Evolutionary conservation across 1,284 basidiomycete species (phyloP), one percentile per base, ranked within the genome.

Genomic region (Ustilago esculenta): DNA sequence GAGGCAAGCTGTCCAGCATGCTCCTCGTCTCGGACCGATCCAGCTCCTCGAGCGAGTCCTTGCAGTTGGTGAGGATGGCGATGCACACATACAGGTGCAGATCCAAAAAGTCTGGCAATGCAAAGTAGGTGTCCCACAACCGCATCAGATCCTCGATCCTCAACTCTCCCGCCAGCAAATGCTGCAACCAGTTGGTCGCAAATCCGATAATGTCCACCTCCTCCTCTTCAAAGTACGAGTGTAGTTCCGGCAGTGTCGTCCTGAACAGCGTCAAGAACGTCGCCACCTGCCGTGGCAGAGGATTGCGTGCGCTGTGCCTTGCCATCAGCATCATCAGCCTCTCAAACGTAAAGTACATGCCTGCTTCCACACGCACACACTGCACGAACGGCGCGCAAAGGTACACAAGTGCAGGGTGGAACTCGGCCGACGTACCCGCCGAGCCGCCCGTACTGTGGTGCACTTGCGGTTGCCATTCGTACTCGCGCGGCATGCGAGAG

Each of bases 341-440:
- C 35, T 81, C 80, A 53, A 82, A 82, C 6, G 79, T 78, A 58
- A 82, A 82, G 67, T 76, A 82, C 72, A 82, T 80, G 20, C 81
- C 81, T 12, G 81, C 78, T 46, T 82, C 81, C 1, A 77, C 79
- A 3, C 76, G 68, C 0, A 82, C 69, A 37, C 79, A 82, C 45
- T 80, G 73, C 4, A 81, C 80, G 37, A 82, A 82, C 12, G 80
- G 79, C 9, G 77, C 76, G 34, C 79, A 81, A 2, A 81, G 73
- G 47, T 77, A 76, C 10, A 81, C 75, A n/a, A 81, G 55, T 4
- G 75, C 79, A 6, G 78, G 78, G 33, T 80, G 76, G 37, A 78
- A 81, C n/a, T 77, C 75, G 30, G 44, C 41, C 3, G 56, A 32
- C 15, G 50, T 57, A 3, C 46, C 57, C 0, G 18, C 29, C 0